These are phyloP conservation scores for Haplosporangium sp. DNA, from an alignment of 371 early-diverging fungal species.

Conservation along the genomic window DNA sequence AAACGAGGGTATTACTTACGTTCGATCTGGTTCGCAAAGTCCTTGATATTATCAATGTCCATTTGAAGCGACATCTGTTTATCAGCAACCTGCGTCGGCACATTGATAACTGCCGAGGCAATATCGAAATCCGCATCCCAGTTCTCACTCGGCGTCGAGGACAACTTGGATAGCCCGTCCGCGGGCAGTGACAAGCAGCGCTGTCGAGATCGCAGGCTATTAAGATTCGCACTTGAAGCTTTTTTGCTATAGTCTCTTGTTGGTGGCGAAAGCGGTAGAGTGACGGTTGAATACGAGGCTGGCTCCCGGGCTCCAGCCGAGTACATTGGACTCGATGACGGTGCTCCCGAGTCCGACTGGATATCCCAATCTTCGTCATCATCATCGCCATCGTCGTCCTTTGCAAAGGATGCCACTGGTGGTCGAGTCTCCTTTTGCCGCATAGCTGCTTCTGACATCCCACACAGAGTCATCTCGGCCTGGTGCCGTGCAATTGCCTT, in stretches of 20 bases:
- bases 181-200: conserved; percentile 26
- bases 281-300: conserved; percentile 32
- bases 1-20: conserved; percentile 15
- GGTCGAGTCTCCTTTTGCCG: neutral
- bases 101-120: conserved; percentile 40
- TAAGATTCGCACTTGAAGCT: conserved; percentile 28
- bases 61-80: conserved; percentile 52
- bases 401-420: conserved; percentile 2
- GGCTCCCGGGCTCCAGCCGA: conserved; percentile 37
- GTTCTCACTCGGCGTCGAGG: conserved; percentile 46
- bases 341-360: conserved; percentile 47
- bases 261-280: conserved; percentile 24
- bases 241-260: conserved; percentile 13
- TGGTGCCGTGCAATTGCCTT: conserved; percentile 40
- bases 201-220: conserved; percentile 27
- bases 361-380: conserved; percentile 45
- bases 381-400: conserved; percentile 36
- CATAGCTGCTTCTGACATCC: conserved; percentile 15
- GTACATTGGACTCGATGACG: conserved; percentile 50
- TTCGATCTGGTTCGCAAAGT: conserved; percentile 53
- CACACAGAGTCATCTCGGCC: conserved; percentile 30
- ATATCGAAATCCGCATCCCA: conserved; percentile 58
- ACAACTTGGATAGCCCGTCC: conserved; percentile 27
- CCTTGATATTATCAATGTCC: conserved; percentile 53
- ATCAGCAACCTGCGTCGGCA: conserved; percentile 51